Percentiles rank a stretch among this genome's conserved stretches.
Evolutionary conservation across 1,284 basidiomycete species (phyloP).

Genomic region (Mycosarcoma mackinlayi): DNA sequence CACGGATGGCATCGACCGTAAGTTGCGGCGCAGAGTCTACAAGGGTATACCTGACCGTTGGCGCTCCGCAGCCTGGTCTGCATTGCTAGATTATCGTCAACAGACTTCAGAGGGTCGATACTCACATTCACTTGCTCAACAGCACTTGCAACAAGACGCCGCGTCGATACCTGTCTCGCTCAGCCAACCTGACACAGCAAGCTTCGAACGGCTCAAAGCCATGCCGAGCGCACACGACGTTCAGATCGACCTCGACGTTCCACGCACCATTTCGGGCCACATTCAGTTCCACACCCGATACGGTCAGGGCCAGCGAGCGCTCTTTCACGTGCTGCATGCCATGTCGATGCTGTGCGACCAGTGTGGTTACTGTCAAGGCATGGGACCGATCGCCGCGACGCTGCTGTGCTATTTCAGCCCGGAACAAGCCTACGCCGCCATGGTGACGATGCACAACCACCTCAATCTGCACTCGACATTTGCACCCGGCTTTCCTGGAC

Average conservation of each 20-base stretch:
- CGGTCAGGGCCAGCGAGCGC: slow-evolving; percentile 75
- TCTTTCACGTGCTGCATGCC: slow-evolving; percentile 92
- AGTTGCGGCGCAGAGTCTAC: slow-evolving; percentile 78
- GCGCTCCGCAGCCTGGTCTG: slow-evolving; percentile 90
- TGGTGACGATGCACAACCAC: slow-evolving; percentile 79
- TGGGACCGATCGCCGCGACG: slow-evolving; percentile 96
- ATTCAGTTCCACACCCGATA: slow-evolving; percentile 94
- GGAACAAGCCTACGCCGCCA: slow-evolving; percentile 80
- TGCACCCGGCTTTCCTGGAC: slow-evolving; percentile 91
- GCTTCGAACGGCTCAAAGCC: slow-evolving; percentile 14
- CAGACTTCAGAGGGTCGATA: slow-evolving; percentile 72
- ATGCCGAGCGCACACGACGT: slow-evolving; percentile 86
- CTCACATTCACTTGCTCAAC: slow-evolving; percentile 22
- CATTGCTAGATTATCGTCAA: slow-evolving; percentile 71
- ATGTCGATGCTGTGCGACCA: slow-evolving; percentile 84
- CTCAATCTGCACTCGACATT: slow-evolving; percentile 91
- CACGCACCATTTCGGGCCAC: slow-evolving; percentile 93
- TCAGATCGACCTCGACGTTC: slow-evolving; percentile 98
- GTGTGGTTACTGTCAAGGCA: slow-evolving; percentile 99
- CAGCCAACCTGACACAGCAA: background rate
- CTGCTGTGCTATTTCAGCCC: slow-evolving; percentile 84
- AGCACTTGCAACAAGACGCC: slow-evolving; percentile 8
- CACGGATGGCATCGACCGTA: slow-evolving; percentile 43
- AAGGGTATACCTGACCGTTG: slow-evolving; percentile 98
- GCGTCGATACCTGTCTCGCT: slow-evolving; percentile 7